Conservation (phyloP, 2,329 filamentous ascomycete species). For the Phialophora chinensis region DNA sequence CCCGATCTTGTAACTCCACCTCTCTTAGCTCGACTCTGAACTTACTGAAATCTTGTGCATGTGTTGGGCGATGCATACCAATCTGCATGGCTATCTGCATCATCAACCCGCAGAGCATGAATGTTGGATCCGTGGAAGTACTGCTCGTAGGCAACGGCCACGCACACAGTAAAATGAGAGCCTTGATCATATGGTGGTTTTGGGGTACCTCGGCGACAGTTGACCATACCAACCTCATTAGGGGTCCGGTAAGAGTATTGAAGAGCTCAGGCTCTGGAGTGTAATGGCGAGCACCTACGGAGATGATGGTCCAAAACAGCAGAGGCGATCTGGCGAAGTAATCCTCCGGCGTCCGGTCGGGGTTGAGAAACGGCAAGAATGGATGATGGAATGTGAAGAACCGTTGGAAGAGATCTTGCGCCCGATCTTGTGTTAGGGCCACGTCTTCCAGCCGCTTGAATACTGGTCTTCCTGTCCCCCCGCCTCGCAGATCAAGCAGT, state of each 20-base stretch:
- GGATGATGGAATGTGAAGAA: slow-evolving; percentile 70
- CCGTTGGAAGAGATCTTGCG: slow-evolving; percentile 57
- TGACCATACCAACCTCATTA: slow-evolving; percentile 66
- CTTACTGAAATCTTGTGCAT: slow-evolving; percentile 63
- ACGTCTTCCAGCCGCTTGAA: slow-evolving; percentile 60
- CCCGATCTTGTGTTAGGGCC: slow-evolving; percentile 50
- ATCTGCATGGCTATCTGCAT: slow-evolving; percentile 72
- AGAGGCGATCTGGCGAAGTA: slow-evolving; percentile 66
- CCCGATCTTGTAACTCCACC: slow-evolving; percentile 67
- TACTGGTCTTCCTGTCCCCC: slow-evolving; percentile 43
- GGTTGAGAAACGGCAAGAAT: slow-evolving; percentile 68
- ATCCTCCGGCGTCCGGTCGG: slow-evolving; percentile 59
- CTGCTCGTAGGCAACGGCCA: slow-evolving; percentile 70
- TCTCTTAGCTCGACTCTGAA: slow-evolving; percentile 61
- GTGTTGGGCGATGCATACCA: slow-evolving; percentile 67
- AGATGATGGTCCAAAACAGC: slow-evolving; percentile 72
- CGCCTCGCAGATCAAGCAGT: slow-evolving; percentile 55
- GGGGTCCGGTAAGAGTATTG: slow-evolving; percentile 57
- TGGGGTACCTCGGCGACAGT: slow-evolving; percentile 66
- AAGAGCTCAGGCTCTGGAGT: slow-evolving; percentile 61
- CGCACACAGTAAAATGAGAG: slow-evolving; percentile 66
- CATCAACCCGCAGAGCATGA: slow-evolving; percentile 70
- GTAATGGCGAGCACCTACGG: slow-evolving; percentile 66
- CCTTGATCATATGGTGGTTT: slow-evolving; percentile 69
- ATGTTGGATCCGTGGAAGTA: slow-evolving; percentile 68